Evolutionary conservation across 495 filamentous ascomycete species (phyloP).

Genomic region (Cryomyces minteri): DNA sequence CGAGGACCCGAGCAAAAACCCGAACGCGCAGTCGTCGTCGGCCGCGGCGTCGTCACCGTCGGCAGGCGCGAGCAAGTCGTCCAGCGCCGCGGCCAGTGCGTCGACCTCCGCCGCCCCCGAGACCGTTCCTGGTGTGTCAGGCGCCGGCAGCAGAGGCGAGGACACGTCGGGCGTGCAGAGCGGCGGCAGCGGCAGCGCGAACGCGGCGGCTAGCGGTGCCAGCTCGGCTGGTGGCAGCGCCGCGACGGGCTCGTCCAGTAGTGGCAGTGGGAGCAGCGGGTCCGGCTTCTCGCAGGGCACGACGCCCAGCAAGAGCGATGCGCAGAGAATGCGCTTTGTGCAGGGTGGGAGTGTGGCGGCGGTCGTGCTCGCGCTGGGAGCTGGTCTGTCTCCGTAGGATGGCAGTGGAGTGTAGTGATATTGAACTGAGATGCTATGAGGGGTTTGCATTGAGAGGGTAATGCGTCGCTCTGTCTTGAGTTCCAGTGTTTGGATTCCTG

Average conservation of each 20-base stretch:
- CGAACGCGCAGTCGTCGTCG: conserved; percentile 3
- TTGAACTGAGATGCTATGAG: no score
- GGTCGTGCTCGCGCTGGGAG: not conserved
- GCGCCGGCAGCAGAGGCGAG: conserved; percentile 13
- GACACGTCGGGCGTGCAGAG: not conserved
- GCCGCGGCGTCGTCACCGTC: conserved; percentile 2
- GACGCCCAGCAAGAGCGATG: not conserved
- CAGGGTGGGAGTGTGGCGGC: not conserved
- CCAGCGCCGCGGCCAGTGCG: not conserved
- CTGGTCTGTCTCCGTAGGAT: not conserved
- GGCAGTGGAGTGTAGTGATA: no score
- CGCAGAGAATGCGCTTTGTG: not conserved
- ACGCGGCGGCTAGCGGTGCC: no score
- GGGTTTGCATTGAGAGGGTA: no score
- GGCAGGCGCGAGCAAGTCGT: not conserved
- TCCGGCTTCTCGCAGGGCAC: not conserved
- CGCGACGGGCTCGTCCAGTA: not conserved
- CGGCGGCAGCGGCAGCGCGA: not conserved
- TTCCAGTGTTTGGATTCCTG: no score
- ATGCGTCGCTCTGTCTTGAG: no score
- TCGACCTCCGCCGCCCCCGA: conserved; percentile 6
- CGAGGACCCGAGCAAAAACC: conserved; percentile 14
- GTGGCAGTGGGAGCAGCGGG: not conserved
- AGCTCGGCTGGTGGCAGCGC: no score
- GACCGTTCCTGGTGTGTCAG: conserved; percentile 20